Evolutionary conservation across 495 filamentous ascomycete genomes (phyloP).

Genomic region (Articulospora tetracladia): DNA sequence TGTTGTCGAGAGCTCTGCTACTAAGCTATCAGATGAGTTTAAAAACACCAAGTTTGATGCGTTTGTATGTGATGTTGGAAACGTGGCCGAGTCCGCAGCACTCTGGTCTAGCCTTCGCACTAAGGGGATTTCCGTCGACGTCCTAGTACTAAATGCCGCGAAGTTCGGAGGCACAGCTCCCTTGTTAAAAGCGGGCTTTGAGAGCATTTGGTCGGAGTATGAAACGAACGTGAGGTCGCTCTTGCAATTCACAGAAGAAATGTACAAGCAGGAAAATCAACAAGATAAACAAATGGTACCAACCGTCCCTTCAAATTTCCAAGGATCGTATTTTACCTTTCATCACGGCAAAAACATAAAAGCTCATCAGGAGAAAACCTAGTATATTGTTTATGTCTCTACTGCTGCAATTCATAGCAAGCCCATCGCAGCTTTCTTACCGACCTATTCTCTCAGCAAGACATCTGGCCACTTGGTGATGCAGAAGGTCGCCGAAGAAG

Average conservation of each 20-base stretch:
- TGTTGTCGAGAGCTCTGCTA: conserved; percentile 21
- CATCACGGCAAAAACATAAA: neutral
- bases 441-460: conserved; percentile 36
- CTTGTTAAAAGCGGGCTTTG: conserved; percentile 39
- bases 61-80: conserved; percentile 24
- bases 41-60: conserved; percentile 22
- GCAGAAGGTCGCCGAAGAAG: conserved; percentile 33
- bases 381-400: neutral
- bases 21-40: conserved; percentile 13
- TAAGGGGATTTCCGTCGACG: conserved; percentile 12
- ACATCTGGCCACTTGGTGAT: conserved; percentile 32
- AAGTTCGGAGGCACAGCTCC: conserved; percentile 22
- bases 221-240: conserved; percentile 41
- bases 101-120: conserved; percentile 32
- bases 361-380: neutral
- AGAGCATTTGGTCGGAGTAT: conserved; percentile 41
- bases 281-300: conserved; percentile 5
- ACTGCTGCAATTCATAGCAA: neutral
- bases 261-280: conserved; percentile 28
- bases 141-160: conserved; percentile 24
- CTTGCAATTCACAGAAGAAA: conserved; percentile 31
- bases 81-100: conserved; percentile 18
- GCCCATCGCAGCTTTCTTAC: neutral
- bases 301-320: neutral
- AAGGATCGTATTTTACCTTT: neutral